Percentiles rank a stretch among this genome's conserved stretches.
Evolutionary conservation across 2,329 filamentous ascomycete genomes (phyloP).

Genomic region (Scolecobasidium constrictum): DNA sequence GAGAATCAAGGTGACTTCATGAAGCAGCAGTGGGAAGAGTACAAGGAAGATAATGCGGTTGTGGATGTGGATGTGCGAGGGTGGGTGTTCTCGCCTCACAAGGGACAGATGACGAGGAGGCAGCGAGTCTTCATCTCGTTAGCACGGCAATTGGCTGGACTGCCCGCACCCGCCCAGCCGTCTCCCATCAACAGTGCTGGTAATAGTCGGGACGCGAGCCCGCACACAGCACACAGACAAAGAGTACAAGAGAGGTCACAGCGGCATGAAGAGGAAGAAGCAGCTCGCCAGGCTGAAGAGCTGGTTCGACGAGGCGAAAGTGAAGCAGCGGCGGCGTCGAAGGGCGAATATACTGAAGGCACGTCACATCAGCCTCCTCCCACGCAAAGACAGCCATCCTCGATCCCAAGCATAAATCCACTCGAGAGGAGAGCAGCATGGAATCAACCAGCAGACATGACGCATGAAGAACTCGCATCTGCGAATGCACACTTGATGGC

Average conservation of each 20-base stretch:
- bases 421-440: conserved; percentile 37
- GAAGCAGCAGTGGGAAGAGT: conserved; percentile 65
- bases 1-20: conserved; percentile 62
- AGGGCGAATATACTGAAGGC: conserved; percentile 63
- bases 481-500: conserved; percentile 86
- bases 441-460: conserved; percentile 51
- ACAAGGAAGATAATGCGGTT: conserved; percentile 72
- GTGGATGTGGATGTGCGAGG: conserved; percentile 92
- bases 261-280: conserved; percentile 51
- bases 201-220: conserved; percentile 36
- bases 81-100: conserved; percentile 85
- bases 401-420: conserved; percentile 17
- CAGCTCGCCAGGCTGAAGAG: conserved; percentile 62
- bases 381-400: not conserved
- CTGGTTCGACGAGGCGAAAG: conserved; percentile 63
- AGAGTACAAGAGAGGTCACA: conserved; percentile 38
- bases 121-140: conserved; percentile 80
- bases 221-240: conserved; percentile 24
- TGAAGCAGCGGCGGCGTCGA: conserved; percentile 59
- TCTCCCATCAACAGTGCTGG: conserved; percentile 23
- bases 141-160: conserved; percentile 76
- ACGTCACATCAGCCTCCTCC: conserved; percentile 23
- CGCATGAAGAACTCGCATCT: conserved; percentile 59
- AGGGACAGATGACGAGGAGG: conserved; percentile 73
- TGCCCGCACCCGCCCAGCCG: conserved; percentile 50